Evolutionary conservation across 768 basidiomycete species (phyloP).

Genomic region (Tulasnella sp.): DNA sequence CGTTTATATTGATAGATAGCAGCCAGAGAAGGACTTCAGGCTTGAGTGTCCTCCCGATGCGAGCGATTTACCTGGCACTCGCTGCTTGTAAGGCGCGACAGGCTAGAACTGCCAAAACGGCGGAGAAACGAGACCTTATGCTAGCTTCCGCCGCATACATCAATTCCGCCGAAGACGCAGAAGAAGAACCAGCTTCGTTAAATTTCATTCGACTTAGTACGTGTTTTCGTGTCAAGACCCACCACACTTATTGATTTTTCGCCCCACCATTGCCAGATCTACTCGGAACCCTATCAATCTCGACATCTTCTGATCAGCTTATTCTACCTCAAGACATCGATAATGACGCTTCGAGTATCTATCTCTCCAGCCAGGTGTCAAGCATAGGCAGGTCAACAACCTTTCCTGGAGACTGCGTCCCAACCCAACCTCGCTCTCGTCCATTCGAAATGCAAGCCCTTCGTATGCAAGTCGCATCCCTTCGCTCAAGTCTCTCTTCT

Average conservation of each 20-base stretch:
- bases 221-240: background rate
- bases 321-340: background rate
- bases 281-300: background rate
- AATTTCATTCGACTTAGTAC: conserved; percentile 9
- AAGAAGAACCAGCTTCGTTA: background rate
- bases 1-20: background rate
- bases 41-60: background rate
- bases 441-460: conserved; percentile 2
- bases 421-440: background rate
- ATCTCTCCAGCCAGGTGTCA: background rate
- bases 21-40: background rate
- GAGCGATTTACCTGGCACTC: conserved; percentile 1
- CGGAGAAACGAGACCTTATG: background rate
- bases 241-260: background rate
- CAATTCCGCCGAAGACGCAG: background rate
- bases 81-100: background rate
- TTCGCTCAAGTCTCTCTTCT: background rate
- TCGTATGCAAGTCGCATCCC: conserved; percentile 3
- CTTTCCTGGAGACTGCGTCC: background rate
- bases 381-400: background rate
- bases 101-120: background rate
- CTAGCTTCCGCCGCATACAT: background rate
- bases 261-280: background rate
- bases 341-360: background rate
- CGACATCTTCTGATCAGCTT: background rate